These are phyloP conservation scores for Aspergillus quadrilineatus DNA, from an alignment of 2,329 filamentous ascomycete species.

Conservation along the genomic window DNA sequence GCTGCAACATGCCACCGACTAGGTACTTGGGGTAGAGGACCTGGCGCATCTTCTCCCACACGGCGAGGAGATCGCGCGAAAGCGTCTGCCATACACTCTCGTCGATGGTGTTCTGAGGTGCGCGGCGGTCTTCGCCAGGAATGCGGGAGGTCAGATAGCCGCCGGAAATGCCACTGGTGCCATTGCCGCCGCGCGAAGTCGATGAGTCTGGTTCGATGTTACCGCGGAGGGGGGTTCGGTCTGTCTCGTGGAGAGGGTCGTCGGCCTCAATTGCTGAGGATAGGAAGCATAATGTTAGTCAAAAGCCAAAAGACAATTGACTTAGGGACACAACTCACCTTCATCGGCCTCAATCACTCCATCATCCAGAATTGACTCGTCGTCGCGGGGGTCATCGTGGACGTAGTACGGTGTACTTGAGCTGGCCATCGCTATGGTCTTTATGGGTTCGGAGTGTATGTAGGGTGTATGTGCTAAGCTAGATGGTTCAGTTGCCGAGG, in stretches of 20 bases:
- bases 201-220: slow-evolving; percentile 68
- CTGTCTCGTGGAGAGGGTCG: slow-evolving; percentile 71
- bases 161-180: slow-evolving; percentile 64
- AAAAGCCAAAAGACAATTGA: background rate
- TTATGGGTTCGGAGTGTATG: slow-evolving; percentile 4
- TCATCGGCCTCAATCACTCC: slow-evolving; percentile 79
- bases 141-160: slow-evolving; percentile 86
- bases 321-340: slow-evolving; percentile 50
- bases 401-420: slow-evolving; percentile 41
- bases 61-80: slow-evolving; percentile 82
- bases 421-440: slow-evolving; percentile 32
- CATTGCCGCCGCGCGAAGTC: slow-evolving; percentile 41
- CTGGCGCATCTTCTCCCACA: slow-evolving; percentile 98
- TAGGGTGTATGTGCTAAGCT: background rate
- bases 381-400: slow-evolving; percentile 61
- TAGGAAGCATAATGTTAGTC: background rate
- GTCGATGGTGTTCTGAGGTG: slow-evolving; percentile 90
- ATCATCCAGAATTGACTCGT: slow-evolving; percentile 63
- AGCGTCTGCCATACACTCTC: slow-evolving; percentile 98
- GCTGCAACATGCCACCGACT: slow-evolving; percentile 64
- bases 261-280: slow-evolving; percentile 80
- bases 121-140: slow-evolving; percentile 86
- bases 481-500: background rate
- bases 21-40: slow-evolving; percentile 95
- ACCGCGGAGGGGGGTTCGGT: slow-evolving; percentile 77